Evolutionary conservation across 257 asterid species (phyloP).

Genomic region (Catharanthus roseus): DNA sequence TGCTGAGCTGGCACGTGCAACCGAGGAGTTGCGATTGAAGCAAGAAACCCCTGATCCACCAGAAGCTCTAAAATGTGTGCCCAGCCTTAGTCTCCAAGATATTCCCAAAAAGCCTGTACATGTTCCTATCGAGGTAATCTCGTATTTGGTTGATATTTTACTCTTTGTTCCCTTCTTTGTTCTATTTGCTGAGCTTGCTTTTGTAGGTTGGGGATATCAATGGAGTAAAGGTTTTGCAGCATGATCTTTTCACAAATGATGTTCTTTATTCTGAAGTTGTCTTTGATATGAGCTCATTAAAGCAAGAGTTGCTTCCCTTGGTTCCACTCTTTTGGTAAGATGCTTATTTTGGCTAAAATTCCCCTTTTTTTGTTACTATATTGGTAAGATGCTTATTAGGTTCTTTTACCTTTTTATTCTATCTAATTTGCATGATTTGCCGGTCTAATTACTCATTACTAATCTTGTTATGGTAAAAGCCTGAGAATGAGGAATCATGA

Average conservation of each 20-base stretch:
- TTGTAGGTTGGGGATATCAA: conserved; percentile 72
- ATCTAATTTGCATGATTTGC: neutral
- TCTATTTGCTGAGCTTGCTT: conserved; percentile 19
- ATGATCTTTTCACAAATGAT: conserved; percentile 94
- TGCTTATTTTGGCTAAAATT: neutral
- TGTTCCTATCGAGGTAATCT: conserved; percentile 80
- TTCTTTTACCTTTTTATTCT: neutral
- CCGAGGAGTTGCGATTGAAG: conserved; percentile 77
- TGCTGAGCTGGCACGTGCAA: conserved; percentile 94
- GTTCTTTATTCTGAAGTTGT: conserved; percentile 95
- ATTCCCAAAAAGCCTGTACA: conserved; percentile 77
- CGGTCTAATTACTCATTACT: neutral
- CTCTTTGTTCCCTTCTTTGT: conserved; percentile 16
- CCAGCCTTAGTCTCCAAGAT: conserved; percentile 80
- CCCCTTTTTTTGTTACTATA: too few species aligned
- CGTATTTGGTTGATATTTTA: conserved; percentile 4
- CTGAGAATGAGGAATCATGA: neutral
- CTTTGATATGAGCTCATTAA: conserved; percentile 80
- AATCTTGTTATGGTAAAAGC: neutral
- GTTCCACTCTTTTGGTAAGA: conserved; percentile 97
- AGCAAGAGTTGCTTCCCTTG: conserved; percentile 89
- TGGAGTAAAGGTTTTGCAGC: conserved; percentile 73
- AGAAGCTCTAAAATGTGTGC: conserved; percentile 87
- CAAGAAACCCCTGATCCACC: conserved; percentile 99
- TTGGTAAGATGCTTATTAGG: conserved; percentile 56